Evolutionary conservation across 345 rosid species (phyloP), one percentile per base, ranked within the genome.

Genomic region (Mallotus nudiflorus): DNA sequence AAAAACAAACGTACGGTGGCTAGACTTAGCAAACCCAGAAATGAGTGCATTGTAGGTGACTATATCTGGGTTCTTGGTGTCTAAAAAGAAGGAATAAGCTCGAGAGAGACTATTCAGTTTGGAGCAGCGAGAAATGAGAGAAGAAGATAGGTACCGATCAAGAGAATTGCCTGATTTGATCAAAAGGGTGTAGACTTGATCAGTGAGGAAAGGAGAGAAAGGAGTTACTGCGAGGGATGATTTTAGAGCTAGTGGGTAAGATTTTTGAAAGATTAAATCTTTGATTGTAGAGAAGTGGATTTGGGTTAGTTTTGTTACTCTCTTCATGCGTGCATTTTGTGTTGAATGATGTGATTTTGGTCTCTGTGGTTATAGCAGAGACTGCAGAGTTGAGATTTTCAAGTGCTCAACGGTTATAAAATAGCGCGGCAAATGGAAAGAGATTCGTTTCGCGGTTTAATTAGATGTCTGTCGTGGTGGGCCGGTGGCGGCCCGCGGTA

Each of bases 71-170:
- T 44, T 66, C 8, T 1, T 77, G 60, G 84, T 83, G 63, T 80
- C 82, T 12, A 52, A 72, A 46, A 83, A 73, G 73, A 77, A 80
- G 46, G 49, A 24, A 42, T 70, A 22, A 46, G 84, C 62, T 19
- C 78, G 80, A 44, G 75, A 45, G 19, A 78, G 54, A 19, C 80
- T 73, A 0, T 64, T 80, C 6, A 24, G 22, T 49, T 65, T 78
- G 65, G 78, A 58, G 75, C 70, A 75, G 66, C 76, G 82, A 54
- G 81, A 78, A 61, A 80, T 78, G 62, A 83, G 84, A 29, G 66
- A 10, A 16, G 77, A 57, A 66, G 82, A 68, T 37, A 83, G 69
- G 50, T 73, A 42, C 24, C 77, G 81, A 66, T 70, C 48, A 42
- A 83, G 79, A 61, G 67, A 19, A 75, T 73, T 66, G 62, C 86